Conservation (phyloP, 345 rosid genomes). For the Microcos paniculata region DNA sequence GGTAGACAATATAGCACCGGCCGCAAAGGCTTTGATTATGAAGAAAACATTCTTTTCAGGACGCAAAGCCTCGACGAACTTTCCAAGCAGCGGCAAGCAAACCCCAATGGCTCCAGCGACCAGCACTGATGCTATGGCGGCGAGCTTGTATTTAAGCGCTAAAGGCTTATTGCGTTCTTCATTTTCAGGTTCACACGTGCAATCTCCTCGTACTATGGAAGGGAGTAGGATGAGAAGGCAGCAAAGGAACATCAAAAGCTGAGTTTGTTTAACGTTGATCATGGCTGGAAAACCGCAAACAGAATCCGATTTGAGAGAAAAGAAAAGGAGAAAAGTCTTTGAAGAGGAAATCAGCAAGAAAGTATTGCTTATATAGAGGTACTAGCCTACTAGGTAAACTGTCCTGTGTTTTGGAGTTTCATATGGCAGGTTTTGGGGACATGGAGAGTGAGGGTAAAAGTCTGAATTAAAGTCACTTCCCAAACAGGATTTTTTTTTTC, state of each 20-base stretch:
- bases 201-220: conserved; percentile 19
- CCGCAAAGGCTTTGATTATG: conserved; percentile 51
- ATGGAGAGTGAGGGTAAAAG: neutral
- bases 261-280: neutral
- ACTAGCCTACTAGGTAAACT: no score
- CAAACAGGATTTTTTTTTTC: neutral
- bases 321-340: neutral
- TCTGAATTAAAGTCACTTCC: neutral
- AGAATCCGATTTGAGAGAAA: neutral
- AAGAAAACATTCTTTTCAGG: conserved; percentile 50
- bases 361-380: no score
- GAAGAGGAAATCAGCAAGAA: neutral
- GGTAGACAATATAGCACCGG: conserved; percentile 56
- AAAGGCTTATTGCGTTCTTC: neutral
- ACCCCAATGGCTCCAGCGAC: conserved; percentile 50
- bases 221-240: conserved; percentile 2
- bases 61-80: conserved; percentile 30
- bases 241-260: neutral
- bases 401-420: no score
- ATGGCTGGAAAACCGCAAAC: neutral
- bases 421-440: no score
- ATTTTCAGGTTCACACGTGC: conserved; percentile 22
- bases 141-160: conserved; percentile 41
- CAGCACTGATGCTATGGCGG: conserved; percentile 47
- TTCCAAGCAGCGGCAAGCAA: conserved; percentile 46